These are phyloP conservation scores for Fusarium sp. DNA, from an alignment of 2,329 filamentous ascomycete genomes.

Conservation along the genomic window DNA sequence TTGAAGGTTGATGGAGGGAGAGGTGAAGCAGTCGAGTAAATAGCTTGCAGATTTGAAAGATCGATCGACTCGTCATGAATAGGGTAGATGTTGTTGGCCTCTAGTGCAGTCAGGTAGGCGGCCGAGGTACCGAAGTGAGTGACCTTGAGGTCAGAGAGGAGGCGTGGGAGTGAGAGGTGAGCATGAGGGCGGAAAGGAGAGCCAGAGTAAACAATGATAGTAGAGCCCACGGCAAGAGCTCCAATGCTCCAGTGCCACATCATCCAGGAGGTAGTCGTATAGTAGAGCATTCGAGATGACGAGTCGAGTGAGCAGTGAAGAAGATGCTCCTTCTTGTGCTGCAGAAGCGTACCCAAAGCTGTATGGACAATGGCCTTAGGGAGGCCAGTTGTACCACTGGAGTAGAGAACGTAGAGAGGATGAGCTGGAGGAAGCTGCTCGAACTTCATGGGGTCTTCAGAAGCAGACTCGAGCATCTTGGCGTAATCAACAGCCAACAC, in stretches of 20 bases:
- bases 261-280: slow-evolving; percentile 98
- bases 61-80: slow-evolving; percentile 64
- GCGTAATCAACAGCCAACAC: slow-evolving; percentile 59
- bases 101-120: slow-evolving; percentile 90
- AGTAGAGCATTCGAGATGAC: slow-evolving; percentile 85
- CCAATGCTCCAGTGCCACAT: slow-evolving; percentile 99
- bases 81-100: slow-evolving; percentile 77
- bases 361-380: slow-evolving; percentile 97
- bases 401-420: slow-evolving; percentile 94
- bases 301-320: slow-evolving; percentile 85
- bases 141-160: slow-evolving; percentile 84
- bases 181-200: slow-evolving; percentile 87
- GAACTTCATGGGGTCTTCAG: slow-evolving; percentile 69
- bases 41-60: slow-evolving; percentile 77
- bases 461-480: slow-evolving; percentile 57
- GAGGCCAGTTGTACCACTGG: slow-evolving; percentile 85
- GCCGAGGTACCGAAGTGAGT: slow-evolving; percentile 96
- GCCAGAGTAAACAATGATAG: slow-evolving; percentile 89
- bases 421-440: slow-evolving; percentile 85
- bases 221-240: slow-evolving; percentile 83
- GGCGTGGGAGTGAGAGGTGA: slow-evolving; percentile 81
- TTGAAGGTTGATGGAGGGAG: slow-evolving; percentile 92
- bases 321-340: slow-evolving; percentile 97
- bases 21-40: slow-evolving; percentile 95
- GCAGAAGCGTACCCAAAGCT: slow-evolving; percentile 86